Conservation (phyloP, 2,329 filamentous ascomycete species). For the Pestalotiopsis sp. region DNA sequence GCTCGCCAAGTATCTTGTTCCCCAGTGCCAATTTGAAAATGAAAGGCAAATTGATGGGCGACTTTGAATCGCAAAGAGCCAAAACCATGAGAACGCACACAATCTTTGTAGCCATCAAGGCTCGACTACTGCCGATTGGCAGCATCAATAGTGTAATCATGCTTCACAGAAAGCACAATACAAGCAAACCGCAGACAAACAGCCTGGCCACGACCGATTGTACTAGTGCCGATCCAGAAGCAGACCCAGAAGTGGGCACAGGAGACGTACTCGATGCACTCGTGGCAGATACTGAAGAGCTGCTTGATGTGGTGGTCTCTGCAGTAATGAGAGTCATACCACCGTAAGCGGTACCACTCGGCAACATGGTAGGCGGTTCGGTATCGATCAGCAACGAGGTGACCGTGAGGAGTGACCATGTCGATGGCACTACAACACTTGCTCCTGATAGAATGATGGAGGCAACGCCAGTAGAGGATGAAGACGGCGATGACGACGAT, state of each 20-base stretch:
- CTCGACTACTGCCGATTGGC: background rate
- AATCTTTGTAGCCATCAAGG: background rate
- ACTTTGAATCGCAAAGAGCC: too few relatives aligned
- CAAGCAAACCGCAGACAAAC: background rate
- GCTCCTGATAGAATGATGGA: conserved; percentile 1
- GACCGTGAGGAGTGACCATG: conserved; percentile 1
- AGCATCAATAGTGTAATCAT: background rate
- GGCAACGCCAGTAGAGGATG: background rate
- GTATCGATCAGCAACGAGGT: conserved; percentile 21
- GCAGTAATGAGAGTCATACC: background rate
- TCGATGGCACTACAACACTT: conserved; percentile 1
- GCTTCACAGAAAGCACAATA: background rate
- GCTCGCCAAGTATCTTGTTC: too few relatives aligned
- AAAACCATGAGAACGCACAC: too few relatives aligned
- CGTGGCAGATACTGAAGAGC: background rate
- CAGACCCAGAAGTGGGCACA: background rate
- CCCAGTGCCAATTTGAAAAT: too few relatives aligned
- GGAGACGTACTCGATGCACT: background rate
- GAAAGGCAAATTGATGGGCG: too few relatives aligned
- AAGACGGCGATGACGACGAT: background rate
- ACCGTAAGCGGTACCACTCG: background rate
- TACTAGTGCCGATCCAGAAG: background rate
- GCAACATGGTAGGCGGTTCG: conserved; percentile 16
- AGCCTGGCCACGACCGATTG: background rate
- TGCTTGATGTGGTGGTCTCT: background rate